phyloP scores from a whole-genome alignment of 1,139 yeast genomes.

The Taiozyma sp. region DNA sequence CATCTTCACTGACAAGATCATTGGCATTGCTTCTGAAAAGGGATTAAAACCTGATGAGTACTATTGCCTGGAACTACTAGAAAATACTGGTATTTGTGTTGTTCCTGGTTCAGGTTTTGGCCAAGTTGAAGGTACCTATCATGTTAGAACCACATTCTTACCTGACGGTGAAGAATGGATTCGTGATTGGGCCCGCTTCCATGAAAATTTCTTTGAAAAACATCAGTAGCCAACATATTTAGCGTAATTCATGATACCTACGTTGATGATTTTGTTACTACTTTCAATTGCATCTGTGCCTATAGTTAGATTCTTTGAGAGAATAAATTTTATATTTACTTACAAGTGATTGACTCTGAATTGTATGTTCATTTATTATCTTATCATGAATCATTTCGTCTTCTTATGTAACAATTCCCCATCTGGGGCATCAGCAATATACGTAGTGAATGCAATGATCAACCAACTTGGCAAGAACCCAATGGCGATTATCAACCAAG shows the following conservation, averaged over 20 bases:
- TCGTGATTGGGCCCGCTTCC: slow-evolving; percentile 70
- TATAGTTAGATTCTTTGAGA: neutral
- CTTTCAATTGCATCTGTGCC: neutral
- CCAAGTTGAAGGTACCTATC: slow-evolving; percentile 83
- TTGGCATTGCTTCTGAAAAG: slow-evolving; percentile 50
- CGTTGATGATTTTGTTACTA: neutral
- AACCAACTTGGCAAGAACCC: slow-evolving; percentile 89
- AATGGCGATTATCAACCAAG: slow-evolving; percentile 71
- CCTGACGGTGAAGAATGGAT: slow-evolving; percentile 96
- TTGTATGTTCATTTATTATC: neutral
- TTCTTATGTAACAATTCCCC: slow-evolving; percentile 3
- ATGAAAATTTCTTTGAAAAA: slow-evolving; percentile 58
- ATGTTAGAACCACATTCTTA: slow-evolving; percentile 90
- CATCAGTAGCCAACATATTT: slow-evolving; percentile 27
- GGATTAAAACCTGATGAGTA: slow-evolving; percentile 74
- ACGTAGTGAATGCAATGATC: slow-evolving; percentile 35
- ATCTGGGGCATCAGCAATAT: slow-evolving; percentile 5
- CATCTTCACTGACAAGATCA: slow-evolving; percentile 57
- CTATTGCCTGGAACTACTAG: slow-evolving; percentile 79
- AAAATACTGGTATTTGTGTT: slow-evolving; percentile 92
- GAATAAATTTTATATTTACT: neutral
- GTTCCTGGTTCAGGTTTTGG: slow-evolving; percentile 98
- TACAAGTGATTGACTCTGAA: neutral
- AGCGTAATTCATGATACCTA: neutral
- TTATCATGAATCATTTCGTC: neutral